A percentile compares a stretch with the other conserved stretches of the same genome.
These are phyloP conservation scores for Sanghuangporus sanghuang DNA, from an alignment of 1,284 basidiomycete species.

Conservation along the genomic window DNA sequence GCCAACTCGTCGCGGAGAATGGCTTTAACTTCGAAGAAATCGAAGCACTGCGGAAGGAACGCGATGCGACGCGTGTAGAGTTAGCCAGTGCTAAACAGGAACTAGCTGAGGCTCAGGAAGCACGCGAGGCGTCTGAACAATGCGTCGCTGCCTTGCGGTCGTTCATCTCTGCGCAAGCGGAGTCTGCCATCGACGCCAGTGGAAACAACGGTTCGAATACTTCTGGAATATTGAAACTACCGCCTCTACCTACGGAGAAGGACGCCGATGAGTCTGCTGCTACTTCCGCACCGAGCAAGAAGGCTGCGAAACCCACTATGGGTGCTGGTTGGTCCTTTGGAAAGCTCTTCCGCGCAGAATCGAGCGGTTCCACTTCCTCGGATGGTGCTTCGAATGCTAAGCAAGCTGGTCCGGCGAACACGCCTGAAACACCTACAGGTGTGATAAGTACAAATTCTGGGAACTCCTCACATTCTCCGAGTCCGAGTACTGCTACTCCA, in stretches of 20 bases:
- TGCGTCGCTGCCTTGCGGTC: constrained; percentile 78
- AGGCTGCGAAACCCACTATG: neutral
- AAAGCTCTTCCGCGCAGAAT: constrained; percentile 57
- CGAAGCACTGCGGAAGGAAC: constrained; percentile 57
- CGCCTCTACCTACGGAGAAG: constrained; percentile 50
- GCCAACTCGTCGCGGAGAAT: constrained; percentile 3
- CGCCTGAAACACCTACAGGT: neutral
- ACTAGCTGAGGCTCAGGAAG: constrained; percentile 74
- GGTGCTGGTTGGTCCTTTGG: constrained; percentile 33
- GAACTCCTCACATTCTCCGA: constrained; percentile 21
- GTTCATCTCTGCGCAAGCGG: constrained; percentile 55
- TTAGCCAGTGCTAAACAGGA: constrained; percentile 63
- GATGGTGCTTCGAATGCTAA: neutral
- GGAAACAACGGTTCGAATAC: constrained; percentile 26
- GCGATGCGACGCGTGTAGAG: constrained; percentile 50
- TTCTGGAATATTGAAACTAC: constrained; percentile 36
- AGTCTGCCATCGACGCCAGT: constrained; percentile 54
- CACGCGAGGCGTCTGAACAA: constrained; percentile 79
- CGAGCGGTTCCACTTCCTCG: constrained; percentile 10
- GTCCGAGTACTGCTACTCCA: constrained; percentile 23
- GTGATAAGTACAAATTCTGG: constrained; percentile 23
- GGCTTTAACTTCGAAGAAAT: constrained; percentile 26
- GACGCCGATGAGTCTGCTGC: constrained; percentile 1
- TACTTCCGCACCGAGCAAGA: constrained; percentile 20
- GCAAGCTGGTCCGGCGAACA: neutral